A percentile compares a stretch with the other conserved stretches of the same genome.
Evolutionary conservation across 495 filamentous ascomycete genomes (phyloP).

Genomic region (Hypomontagnella monticulosa): DNA sequence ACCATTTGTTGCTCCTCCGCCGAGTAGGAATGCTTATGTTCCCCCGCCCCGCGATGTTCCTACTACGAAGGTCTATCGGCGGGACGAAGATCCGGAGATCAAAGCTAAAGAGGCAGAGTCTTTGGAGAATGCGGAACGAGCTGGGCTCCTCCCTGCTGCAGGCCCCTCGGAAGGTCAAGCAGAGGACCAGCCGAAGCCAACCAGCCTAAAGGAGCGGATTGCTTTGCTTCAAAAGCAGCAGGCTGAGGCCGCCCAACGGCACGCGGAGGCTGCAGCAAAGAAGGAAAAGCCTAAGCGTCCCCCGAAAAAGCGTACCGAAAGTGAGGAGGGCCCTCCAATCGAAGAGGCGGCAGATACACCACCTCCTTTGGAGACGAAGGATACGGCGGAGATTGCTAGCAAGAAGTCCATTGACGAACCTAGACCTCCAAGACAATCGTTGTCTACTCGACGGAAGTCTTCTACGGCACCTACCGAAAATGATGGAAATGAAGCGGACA

Average conservation of each 20-base stretch:
- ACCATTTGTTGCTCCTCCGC: conserved; percentile 96
- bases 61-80: conserved; percentile 78
- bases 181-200: conserved; percentile 86
- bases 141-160: conserved; percentile 62
- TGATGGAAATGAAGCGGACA: conserved; percentile 89
- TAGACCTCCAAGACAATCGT: conserved; percentile 54
- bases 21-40: conserved; percentile 91
- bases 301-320: conserved; percentile 80
- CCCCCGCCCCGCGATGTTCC: conserved; percentile 71
- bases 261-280: conserved; percentile 80
- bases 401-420: conserved; percentile 69
- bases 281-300: conserved; percentile 90
- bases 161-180: conserved; percentile 62
- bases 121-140: conserved; percentile 64
- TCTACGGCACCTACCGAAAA: conserved; percentile 61
- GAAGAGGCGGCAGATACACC: conserved; percentile 54
- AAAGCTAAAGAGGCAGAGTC: conserved; percentile 69
- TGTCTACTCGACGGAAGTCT: conserved; percentile 61
- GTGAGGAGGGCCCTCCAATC: conserved; percentile 46
- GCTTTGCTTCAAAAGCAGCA: conserved; percentile 94
- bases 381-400: conserved; percentile 61
- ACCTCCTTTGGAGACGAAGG: conserved; percentile 55
- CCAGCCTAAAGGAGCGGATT: conserved; percentile 92
- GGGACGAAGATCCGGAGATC: conserved; percentile 90
- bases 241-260: conserved; percentile 81